Evolutionary conservation across 441 rosid genomes (phyloP).

Genomic region (Capsella rubella): DNA sequence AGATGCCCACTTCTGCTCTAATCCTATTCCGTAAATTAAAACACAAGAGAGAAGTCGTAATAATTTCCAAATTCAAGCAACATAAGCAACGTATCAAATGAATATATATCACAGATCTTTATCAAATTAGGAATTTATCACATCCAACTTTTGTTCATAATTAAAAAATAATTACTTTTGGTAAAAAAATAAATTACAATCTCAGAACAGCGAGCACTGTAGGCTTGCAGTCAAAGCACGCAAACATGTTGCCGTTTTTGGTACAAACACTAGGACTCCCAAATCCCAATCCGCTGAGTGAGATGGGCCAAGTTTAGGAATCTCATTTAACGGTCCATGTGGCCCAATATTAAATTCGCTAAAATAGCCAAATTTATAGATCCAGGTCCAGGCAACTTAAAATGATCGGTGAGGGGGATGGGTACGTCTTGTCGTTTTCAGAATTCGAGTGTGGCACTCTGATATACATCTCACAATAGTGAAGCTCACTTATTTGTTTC

Average conservation of each 20-base stretch:
- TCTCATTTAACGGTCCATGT: neutral
- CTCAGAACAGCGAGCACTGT: neutral
- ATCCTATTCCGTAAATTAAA: conserved; percentile 10
- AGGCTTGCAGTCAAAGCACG: neutral
- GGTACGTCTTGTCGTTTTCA: neutral
- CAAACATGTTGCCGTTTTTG: conserved; percentile 13
- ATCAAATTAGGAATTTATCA: neutral
- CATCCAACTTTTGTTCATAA: neutral
- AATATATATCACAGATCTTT: too few relatives aligned
- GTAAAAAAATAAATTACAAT: too few relatives aligned
- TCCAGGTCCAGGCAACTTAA: neutral
- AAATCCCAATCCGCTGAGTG: neutral
- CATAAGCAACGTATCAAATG: neutral
- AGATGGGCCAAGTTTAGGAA: conserved; percentile 1
- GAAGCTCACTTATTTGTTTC: neutral
- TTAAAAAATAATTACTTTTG: too few relatives aligned
- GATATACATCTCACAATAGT: neutral
- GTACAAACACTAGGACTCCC: conserved; percentile 17
- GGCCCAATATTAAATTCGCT: neutral
- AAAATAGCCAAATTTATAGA: neutral
- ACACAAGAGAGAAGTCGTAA: neutral
- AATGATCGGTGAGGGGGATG: conserved; percentile 8
- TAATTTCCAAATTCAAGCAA: neutral
- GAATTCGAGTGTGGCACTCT: neutral
- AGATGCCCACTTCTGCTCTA: conserved; percentile 4